phyloP scores from a whole-genome alignment of 2,329 filamentous ascomycete genomes.

The Lachnellula subtilissima region DNA sequence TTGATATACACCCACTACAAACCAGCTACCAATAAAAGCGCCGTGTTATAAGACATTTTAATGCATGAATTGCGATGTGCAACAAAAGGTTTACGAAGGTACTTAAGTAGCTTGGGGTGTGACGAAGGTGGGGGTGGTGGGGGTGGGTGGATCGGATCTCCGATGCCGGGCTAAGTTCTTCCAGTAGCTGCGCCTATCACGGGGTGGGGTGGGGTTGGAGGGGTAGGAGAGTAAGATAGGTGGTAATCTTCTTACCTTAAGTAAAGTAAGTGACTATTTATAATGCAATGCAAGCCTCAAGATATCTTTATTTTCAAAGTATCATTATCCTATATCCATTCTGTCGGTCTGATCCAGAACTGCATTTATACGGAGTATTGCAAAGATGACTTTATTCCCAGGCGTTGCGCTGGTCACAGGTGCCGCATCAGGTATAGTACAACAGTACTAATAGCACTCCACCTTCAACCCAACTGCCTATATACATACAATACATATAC shows the following conservation, averaged over 20 bases:
- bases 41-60: not conserved
- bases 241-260: too few relatives aligned
- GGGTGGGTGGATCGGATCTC: too few relatives aligned
- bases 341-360: not conserved
- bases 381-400: conserved; percentile 17
- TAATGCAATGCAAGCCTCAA: too few relatives aligned
- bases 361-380: not conserved
- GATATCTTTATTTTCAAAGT: too few relatives aligned
- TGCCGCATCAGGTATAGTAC: conserved; percentile 21
- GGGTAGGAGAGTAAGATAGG: too few relatives aligned
- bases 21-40: not conserved
- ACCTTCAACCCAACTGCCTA: not conserved
- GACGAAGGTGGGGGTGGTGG: not conserved
- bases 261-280: too few relatives aligned
- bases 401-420: conserved; percentile 25
- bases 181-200: too few relatives aligned
- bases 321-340: too few relatives aligned
- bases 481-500: not conserved
- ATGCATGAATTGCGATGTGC: not conserved
- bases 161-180: too few relatives aligned
- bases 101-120: not conserved
- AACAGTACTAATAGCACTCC: not conserved
- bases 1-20: too few relatives aligned
- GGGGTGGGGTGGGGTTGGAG: too few relatives aligned
- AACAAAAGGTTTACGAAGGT: not conserved